A percentile compares a stretch with the other conserved stretches of the same genome.
Evolutionary conservation across 2,329 filamentous ascomycete genomes (phyloP).

Genomic region (Ceratocystis colombiana): DNA sequence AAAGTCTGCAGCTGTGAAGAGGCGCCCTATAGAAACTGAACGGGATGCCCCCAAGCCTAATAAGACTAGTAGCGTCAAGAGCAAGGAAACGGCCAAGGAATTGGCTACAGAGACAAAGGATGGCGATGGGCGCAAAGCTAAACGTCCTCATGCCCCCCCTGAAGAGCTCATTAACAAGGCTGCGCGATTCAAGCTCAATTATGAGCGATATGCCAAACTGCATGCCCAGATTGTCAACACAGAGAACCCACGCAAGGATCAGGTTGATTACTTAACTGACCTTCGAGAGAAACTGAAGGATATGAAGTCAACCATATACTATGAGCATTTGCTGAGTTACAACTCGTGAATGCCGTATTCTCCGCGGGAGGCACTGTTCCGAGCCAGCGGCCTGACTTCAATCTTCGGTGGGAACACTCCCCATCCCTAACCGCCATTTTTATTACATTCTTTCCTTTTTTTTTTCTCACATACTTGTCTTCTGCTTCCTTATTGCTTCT

Average conservation of each 20-base stretch:
- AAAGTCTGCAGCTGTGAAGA: constrained; percentile 31
- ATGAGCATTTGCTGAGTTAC: constrained; percentile 34
- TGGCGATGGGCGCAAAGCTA: constrained; percentile 27
- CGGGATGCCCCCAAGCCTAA: constrained; percentile 5
- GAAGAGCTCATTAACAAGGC: constrained; percentile 44
- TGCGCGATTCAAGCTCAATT: constrained; percentile 45
- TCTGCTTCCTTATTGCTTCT: constrained; percentile 13
- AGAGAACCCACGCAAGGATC: constrained; percentile 42
- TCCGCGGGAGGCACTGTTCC: too few relatives aligned
- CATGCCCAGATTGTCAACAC: constrained; percentile 46
- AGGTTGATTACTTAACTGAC: constrained; percentile 42
- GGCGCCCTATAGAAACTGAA: constrained; percentile 26
- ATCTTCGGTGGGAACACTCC: neutral
- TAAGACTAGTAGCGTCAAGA: constrained; percentile 15
- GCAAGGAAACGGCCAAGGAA: constrained; percentile 24
- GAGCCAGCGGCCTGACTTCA: too few relatives aligned
- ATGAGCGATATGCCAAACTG: constrained; percentile 47
- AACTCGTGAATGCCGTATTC: constrained; percentile 10
- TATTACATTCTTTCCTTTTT: neutral
- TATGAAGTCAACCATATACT: constrained; percentile 53
- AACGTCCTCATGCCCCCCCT: constrained; percentile 30
- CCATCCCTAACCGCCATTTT: neutral
- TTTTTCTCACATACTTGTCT: neutral
- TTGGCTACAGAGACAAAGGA: constrained; percentile 20
- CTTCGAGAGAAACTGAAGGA: constrained; percentile 45